Conservation (phyloP, 148 eudicot species). For the Nepenthes gracilis region DNA sequence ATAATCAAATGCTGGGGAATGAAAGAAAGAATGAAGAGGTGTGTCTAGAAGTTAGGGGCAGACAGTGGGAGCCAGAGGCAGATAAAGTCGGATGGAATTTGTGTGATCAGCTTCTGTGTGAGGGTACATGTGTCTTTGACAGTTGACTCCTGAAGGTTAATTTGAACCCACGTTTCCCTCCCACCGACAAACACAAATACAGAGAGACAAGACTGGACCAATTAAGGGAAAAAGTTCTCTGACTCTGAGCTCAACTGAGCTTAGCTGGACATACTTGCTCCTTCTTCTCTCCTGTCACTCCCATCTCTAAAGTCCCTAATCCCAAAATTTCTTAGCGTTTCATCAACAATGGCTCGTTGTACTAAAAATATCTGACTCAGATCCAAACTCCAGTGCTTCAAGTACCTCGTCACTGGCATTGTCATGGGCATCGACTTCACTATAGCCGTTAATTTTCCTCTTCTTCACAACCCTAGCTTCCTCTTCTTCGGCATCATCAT, state of each 20-base stretch:
- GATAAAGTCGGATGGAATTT: not conserved
- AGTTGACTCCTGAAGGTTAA: constrained; percentile 5
- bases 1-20: not conserved
- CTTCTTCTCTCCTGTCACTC: not conserved
- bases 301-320: not conserved
- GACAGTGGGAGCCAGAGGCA: not conserved
- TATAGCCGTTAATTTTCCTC: constrained; percentile 1
- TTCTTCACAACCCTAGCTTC: constrained; percentile 8
- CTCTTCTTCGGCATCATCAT: constrained; percentile 3
- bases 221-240: not conserved
- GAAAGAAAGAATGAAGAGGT: not conserved
- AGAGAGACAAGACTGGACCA: constrained; percentile 4
- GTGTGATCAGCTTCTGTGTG: constrained; percentile 2
- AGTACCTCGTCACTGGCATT: constrained; percentile 6
- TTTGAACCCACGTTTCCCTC: not conserved
- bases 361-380: not conserved
- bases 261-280: not conserved
- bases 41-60: too few relatives aligned
- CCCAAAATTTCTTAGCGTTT: not conserved
- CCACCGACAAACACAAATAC: not conserved
- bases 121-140: constrained; percentile 5
- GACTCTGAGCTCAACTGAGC: constrained; percentile 1
- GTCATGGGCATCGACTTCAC: not conserved
- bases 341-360: not conserved
- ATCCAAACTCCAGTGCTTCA: not conserved